Conservation (phyloP, 345 rosid genomes). For the Aquilaria sinensis region DNA sequence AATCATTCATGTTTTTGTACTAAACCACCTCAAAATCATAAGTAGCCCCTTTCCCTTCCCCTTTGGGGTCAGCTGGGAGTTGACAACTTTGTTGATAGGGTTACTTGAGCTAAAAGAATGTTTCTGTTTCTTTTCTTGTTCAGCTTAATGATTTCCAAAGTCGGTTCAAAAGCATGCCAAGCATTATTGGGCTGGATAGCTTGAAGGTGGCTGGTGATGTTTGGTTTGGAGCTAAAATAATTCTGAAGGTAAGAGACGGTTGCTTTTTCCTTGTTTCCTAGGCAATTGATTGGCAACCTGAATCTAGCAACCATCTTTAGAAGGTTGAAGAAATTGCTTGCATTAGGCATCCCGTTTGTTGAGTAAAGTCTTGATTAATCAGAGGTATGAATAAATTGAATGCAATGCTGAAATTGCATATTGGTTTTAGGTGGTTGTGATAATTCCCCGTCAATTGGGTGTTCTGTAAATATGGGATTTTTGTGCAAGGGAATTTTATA, state of each 20-base stretch:
- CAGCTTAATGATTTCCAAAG: constrained; percentile 39
- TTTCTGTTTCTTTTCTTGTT: constrained; percentile 1
- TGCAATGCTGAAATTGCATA: not conserved
- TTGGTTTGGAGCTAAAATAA: constrained; percentile 53
- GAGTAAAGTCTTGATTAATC: not conserved
- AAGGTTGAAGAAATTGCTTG: constrained; percentile 2
- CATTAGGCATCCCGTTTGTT: not conserved
- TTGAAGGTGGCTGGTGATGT: constrained; percentile 57
- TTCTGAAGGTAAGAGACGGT: constrained; percentile 39
- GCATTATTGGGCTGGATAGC: constrained; percentile 45
- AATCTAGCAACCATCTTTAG: not conserved
- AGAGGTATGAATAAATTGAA: not conserved
- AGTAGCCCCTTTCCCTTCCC: too few species aligned
- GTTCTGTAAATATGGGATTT: not conserved
- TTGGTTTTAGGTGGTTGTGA: not conserved
- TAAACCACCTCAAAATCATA: too few species aligned
- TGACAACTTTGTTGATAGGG: too few species aligned
- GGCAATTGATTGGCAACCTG: not conserved
- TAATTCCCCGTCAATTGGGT: too few species aligned
- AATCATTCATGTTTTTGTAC: too few species aligned
- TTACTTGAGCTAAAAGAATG: too few species aligned
- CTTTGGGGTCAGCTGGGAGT: too few species aligned
- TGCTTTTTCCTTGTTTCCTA: not conserved
- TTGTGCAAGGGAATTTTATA: not conserved
- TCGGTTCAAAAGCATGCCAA: constrained; percentile 55